A percentile compares a stretch with the other conserved stretches of the same genome.
These are phyloP conservation scores for Hericium alpestre DNA, from an alignment of 768 basidiomycete species.

Conservation along the genomic window DNA sequence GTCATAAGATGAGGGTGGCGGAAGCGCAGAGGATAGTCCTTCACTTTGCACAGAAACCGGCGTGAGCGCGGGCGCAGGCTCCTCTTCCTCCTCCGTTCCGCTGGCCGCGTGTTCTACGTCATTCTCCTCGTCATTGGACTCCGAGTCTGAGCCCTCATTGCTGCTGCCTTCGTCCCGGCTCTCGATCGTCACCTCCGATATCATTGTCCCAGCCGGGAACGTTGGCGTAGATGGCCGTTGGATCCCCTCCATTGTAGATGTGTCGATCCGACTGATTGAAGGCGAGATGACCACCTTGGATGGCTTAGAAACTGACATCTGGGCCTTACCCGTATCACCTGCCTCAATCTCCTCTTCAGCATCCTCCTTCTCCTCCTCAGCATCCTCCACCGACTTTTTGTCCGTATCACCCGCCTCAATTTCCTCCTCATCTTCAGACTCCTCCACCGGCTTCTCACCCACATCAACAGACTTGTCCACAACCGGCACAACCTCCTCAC, in stretches of 20 bases:
- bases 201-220: slow-evolving; percentile 1
- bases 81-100: neutral
- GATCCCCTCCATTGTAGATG: too few species aligned
- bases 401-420: neutral
- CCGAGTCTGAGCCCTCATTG: slow-evolving; percentile 5
- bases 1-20: neutral
- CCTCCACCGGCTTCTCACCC: neutral
- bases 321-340: neutral
- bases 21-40: neutral
- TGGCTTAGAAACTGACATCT: too few species aligned
- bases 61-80: neutral
- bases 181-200: slow-evolving; percentile 9
- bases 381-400: neutral
- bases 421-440: neutral
- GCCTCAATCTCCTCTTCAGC: neutral
- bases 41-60: too few species aligned
- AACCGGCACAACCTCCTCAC: neutral
- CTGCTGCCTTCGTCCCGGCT: slow-evolving; percentile 10
- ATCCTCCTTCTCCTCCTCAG: neutral
- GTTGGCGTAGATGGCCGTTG: neutral
- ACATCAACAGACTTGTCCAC: neutral
- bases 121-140: neutral
- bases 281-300: too few species aligned
- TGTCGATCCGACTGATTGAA: too few species aligned
- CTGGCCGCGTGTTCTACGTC: neutral